A percentile compares a stretch with the other conserved stretches of the same genome.
These are phyloP conservation scores for Verticillium tricorpus DNA, from an alignment of 2,329 filamentous ascomycete genomes.

Conservation along the genomic window DNA sequence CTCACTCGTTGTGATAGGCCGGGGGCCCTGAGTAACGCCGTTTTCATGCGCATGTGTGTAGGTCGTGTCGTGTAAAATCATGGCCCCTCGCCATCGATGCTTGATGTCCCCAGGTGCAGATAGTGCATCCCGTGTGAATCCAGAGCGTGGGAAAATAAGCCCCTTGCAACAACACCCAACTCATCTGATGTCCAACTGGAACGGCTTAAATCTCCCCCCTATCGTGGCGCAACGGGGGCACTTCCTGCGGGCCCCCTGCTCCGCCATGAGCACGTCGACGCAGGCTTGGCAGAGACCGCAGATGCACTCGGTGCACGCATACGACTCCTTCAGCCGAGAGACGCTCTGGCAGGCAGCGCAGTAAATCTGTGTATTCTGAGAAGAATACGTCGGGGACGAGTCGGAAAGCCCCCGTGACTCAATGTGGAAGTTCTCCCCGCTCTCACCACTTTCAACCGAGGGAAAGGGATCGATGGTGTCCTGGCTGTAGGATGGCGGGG, in stretches of 20 bases:
- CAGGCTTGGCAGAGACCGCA: slow-evolving; percentile 88
- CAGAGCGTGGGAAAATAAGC: neutral
- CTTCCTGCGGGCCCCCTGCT: slow-evolving; percentile 70
- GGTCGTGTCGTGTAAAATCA: neutral
- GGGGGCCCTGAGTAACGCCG: neutral
- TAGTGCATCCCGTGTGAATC: neutral
- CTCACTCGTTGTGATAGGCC: neutral
- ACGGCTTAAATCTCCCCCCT: slow-evolving; percentile 77
- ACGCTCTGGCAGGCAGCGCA: slow-evolving; percentile 82
- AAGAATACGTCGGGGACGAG: slow-evolving; percentile 70
- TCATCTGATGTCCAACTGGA: slow-evolving; percentile 77
- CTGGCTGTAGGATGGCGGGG: slow-evolving; percentile 68
- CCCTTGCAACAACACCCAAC: neutral
- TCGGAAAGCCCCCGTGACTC: slow-evolving; percentile 59
- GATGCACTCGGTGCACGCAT: slow-evolving; percentile 94
- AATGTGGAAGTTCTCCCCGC: slow-evolving; percentile 70
- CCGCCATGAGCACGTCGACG: slow-evolving; percentile 73
- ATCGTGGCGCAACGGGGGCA: slow-evolving; percentile 77
- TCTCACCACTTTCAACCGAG: slow-evolving; percentile 76
- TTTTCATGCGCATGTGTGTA: neutral
- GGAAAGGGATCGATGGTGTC: slow-evolving; percentile 76
- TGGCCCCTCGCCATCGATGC: neutral
- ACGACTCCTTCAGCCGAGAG: slow-evolving; percentile 75
- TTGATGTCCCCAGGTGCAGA: neutral
- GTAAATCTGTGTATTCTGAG: slow-evolving; percentile 81